These are phyloP conservation scores for Blastocystis sp. DNA, from an alignment of 352 stramenopile genomes.

Conservation along the genomic window DNA sequence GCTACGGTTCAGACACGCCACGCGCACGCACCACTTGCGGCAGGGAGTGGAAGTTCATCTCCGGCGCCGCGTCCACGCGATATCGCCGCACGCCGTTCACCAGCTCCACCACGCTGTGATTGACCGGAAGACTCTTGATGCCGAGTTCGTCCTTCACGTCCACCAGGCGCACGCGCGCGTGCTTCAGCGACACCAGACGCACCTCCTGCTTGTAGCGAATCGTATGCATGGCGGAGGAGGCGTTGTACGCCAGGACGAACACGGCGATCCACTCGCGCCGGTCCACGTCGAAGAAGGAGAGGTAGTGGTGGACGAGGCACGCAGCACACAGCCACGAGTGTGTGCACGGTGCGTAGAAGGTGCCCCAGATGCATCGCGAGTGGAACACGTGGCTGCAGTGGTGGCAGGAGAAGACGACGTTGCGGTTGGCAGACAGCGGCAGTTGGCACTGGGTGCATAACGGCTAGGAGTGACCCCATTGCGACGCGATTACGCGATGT, in stretches of 20 bases:
- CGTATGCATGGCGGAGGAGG: not conserved
- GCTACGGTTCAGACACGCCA: not conserved
- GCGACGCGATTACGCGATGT: not conserved
- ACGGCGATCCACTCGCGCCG: slow-evolving; percentile 13
- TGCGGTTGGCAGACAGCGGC: slow-evolving; percentile 17
- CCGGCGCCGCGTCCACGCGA: not conserved
- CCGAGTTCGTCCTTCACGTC: not conserved
- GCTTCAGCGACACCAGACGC: not conserved
- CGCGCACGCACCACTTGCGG: slow-evolving; percentile 26
- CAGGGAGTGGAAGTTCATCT: slow-evolving; percentile 25
- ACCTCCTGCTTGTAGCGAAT: slow-evolving; percentile 46
- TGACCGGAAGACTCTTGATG: not conserved
- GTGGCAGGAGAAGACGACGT: not conserved
- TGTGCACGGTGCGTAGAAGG: slow-evolving; percentile 2
- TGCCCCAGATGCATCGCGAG: slow-evolving; percentile 28
- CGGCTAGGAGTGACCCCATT: slow-evolving; percentile 1
- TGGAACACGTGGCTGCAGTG: slow-evolving; percentile 16
- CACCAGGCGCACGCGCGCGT: not conserved
- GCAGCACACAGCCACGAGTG: slow-evolving; percentile 4
- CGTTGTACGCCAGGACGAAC: slow-evolving; percentile 35
- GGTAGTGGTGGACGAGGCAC: slow-evolving; percentile 33
- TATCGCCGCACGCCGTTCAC: not conserved
- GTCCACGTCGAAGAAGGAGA: slow-evolving; percentile 2
- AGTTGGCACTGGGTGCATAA: slow-evolving; percentile 16
- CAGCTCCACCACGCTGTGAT: not conserved